These are phyloP conservation scores for Podila clonocystis DNA, from an alignment of 192 early-diverging fungal species.

Conservation along the genomic window DNA sequence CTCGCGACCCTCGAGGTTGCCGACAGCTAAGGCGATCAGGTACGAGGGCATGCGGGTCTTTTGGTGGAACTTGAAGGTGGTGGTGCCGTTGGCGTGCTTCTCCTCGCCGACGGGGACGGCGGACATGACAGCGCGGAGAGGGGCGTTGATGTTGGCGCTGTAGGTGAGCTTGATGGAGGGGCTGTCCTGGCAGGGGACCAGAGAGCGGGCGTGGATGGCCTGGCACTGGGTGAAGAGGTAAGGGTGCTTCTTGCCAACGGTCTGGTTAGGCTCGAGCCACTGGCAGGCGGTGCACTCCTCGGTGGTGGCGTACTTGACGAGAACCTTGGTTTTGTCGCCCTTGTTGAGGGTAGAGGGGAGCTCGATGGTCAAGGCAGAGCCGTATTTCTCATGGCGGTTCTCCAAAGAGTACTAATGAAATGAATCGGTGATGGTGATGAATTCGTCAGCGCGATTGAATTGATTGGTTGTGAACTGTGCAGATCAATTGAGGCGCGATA, in stretches of 20 bases:
- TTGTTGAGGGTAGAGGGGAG: constrained; percentile 57
- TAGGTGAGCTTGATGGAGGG: constrained; percentile 91
- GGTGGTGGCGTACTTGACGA: constrained; percentile 83
- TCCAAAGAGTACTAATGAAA: constrained; percentile 55
- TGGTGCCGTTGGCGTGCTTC: constrained; percentile 59
- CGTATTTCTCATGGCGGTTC: constrained; percentile 71
- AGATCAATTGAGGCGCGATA: not conserved
- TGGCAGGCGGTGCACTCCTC: constrained; percentile 88
- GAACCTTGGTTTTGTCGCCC: constrained; percentile 64
- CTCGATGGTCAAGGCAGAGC: constrained; percentile 75
- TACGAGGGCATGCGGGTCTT: constrained; percentile 92
- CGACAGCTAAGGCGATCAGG: constrained; percentile 93
- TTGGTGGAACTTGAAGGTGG: constrained; percentile 86
- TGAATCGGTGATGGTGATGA: not conserved
- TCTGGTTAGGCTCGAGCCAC: constrained; percentile 93
- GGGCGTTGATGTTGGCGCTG: constrained; percentile 82
- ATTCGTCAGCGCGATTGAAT: no score
- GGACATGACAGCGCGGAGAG: constrained; percentile 93
- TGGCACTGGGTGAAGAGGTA: constrained; percentile 99
- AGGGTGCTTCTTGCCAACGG: constrained; percentile 91
- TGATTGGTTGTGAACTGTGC: no score
- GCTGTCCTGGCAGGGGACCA: constrained; percentile 92
- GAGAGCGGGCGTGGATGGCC: constrained; percentile 91
- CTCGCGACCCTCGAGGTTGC: constrained; percentile 81
- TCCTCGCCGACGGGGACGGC: constrained; percentile 78